phyloP scores from a whole-genome alignment of 208 protist genomes.

The Wallacemonas sp. region DNA sequence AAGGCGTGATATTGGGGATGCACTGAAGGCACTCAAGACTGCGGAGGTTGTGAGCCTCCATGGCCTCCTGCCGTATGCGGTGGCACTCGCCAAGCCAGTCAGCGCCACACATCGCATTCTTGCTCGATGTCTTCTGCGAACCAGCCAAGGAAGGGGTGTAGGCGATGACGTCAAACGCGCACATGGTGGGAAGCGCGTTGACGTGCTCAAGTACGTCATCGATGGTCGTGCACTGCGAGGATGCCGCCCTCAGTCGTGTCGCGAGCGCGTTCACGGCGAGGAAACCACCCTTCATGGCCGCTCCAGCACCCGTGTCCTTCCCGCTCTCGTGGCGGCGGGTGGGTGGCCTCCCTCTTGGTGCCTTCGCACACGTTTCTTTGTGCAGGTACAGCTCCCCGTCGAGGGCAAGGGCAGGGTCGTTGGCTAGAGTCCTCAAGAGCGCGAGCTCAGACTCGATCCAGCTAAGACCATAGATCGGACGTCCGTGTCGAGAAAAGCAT shows the following conservation, averaged over 20 bases:
- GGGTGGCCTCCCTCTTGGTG: background rate
- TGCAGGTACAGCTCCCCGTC: constrained; percentile 91
- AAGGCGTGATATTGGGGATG: constrained; percentile 77
- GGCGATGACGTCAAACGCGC: constrained; percentile 81
- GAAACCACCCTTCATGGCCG: constrained; percentile 62
- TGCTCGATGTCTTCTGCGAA: background rate
- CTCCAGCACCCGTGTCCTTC: background rate
- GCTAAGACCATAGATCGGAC: constrained; percentile 72
- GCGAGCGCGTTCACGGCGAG: constrained; percentile 73
- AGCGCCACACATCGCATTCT: too few species aligned
- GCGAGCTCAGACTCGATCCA: constrained; percentile 87
- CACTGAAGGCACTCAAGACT: constrained; percentile 69
- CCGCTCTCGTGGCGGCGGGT: too few species aligned
- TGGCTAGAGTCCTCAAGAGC: constrained; percentile 62
- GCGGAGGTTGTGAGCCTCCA: constrained; percentile 22
- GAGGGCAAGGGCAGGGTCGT: constrained; percentile 64
- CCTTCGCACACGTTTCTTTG: constrained; percentile 12
- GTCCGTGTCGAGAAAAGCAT: constrained; percentile 80
- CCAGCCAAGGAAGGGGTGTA: constrained; percentile 36
- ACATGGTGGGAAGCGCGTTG: constrained; percentile 56
- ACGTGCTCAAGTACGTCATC: constrained; percentile 71
- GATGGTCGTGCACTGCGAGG: constrained; percentile 28
- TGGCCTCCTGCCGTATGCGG: constrained; percentile 22
- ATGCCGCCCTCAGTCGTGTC: constrained; percentile 61
- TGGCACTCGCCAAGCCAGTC: constrained; percentile 23